Base-by-base conservation (phyloP, 2,329 filamentous ascomycete genomes). In the Pseudogymnoascus sp. region DNA sequence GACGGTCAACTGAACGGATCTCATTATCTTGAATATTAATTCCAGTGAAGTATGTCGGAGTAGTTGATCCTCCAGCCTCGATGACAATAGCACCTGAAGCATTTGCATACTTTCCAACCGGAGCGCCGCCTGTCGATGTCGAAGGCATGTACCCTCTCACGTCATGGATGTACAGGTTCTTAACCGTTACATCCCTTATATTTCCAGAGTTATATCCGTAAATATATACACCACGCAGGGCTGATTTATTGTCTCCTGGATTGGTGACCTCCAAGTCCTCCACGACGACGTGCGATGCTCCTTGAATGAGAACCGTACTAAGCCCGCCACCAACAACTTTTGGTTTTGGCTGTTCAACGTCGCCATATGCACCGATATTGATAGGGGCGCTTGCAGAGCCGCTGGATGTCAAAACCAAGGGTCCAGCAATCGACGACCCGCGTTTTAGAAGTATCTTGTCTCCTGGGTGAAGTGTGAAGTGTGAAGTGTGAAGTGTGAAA, bases 61-160 rank as follows among this genome's bases (percentile, higher is more conserved):
- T 50, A 50, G 44, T 50, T 50, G 44, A 50, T n/a, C 44, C 44
- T 4, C 21, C 44, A 26, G 44, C 24, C 44, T 50, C 44, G 14
- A 50, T 26, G 19, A 50, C 44, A 29, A 50, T 50, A 29, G 44
- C 44, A 3, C 44, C 44, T 8, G 44, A 50, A 26, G 44, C 44
- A 50, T 50, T 50, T 50, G 44, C 44, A 24, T 50, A 50, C 44
- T 50, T 50, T n/a, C 44, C 44, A 29, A 50, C 21, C 14, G 44
- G 24, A n/a, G 24, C 14, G 13, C 14, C 21, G 14, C 44, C 44
- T 24, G 21, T 26, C 7, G 44, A 29, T 21, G 44, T 50, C 44
- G 44, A 50, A 50, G 44, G 44, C 44, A 50, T 50, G 24, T 50
- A 50, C 21, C 44, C 44, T 50, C 44, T 50, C 44, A 50, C 44